Evolutionary conservation across 805 yeast genomes (phyloP).

Genomic region (Cyberlindnera nakhonratchasimensis): DNA sequence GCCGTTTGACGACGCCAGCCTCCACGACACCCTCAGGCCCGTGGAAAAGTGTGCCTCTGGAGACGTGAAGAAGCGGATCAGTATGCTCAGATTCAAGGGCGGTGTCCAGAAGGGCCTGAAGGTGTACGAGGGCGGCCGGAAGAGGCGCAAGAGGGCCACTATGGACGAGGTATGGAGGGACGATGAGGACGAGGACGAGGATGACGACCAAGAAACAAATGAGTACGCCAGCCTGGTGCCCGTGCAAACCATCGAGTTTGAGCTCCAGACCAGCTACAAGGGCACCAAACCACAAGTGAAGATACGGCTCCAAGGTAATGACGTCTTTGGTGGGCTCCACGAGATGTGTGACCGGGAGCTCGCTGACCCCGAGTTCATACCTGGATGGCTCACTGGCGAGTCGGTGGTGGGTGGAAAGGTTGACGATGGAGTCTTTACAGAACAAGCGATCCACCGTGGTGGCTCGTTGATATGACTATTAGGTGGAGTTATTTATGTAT

Average conservation of each 20-base stretch:
- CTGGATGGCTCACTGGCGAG: slow-evolving; percentile 80
- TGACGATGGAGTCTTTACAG: slow-evolving; percentile 31
- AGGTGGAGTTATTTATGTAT: background rate
- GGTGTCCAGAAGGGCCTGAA: slow-evolving; percentile 35
- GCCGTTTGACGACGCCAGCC: slow-evolving; percentile 48
- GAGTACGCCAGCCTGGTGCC: slow-evolving; percentile 57
- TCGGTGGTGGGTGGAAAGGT: slow-evolving; percentile 54
- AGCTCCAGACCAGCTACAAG: slow-evolving; percentile 33
- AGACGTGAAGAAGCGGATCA: slow-evolving; percentile 37
- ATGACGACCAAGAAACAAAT: slow-evolving; percentile 22
- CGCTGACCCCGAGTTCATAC: slow-evolving; percentile 53
- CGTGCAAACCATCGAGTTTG: slow-evolving; percentile 47
- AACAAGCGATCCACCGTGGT: background rate
- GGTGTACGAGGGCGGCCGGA: slow-evolving; percentile 37
- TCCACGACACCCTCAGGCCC: slow-evolving; percentile 37
- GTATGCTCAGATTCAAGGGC: slow-evolving; percentile 64
- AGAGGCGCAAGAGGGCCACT: slow-evolving; percentile 22
- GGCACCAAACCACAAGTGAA: slow-evolving; percentile 23
- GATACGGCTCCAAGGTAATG: slow-evolving; percentile 52
- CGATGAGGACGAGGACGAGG: slow-evolving; percentile 23
- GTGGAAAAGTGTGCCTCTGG: slow-evolving; percentile 10
- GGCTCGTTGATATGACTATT: background rate
- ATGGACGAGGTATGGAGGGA: slow-evolving; percentile 14
- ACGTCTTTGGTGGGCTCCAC: slow-evolving; percentile 76
- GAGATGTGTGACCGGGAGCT: slow-evolving; percentile 51